These are phyloP conservation scores for Cyclaneusma minus DNA, from an alignment of 2,329 filamentous ascomycete genomes.

Conservation along the genomic window DNA sequence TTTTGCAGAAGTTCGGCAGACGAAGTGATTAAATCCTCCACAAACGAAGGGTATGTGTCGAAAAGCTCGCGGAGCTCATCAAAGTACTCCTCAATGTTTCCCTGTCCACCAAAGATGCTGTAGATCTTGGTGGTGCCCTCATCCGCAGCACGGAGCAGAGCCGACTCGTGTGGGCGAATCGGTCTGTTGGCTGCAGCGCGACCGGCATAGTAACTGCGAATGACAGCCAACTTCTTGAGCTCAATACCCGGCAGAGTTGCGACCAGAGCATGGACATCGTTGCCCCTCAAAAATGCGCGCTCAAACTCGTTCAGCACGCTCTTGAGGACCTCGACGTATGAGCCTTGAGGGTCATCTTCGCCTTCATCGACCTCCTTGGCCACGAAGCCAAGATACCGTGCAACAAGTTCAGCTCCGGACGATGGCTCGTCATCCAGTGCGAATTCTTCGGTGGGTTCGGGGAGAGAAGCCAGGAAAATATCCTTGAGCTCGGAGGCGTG, in stretches of 20 bases:
- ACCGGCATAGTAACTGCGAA: constrained; percentile 83
- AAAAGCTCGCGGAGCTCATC: constrained; percentile 90
- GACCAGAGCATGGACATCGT: constrained; percentile 87
- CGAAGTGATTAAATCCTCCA: constrained; percentile 67
- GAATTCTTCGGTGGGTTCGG: constrained; percentile 86
- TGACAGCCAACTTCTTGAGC: constrained; percentile 79
- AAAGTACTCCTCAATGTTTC: constrained; percentile 99
- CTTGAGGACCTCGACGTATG: constrained; percentile 85
- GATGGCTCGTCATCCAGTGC: constrained; percentile 99
- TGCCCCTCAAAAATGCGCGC: constrained; percentile 82
- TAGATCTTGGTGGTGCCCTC: constrained; percentile 77
- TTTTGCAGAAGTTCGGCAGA: constrained; percentile 79
- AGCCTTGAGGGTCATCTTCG: constrained; percentile 77
- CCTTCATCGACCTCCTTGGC: constrained; percentile 81
- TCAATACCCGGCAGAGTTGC: constrained; percentile 79
- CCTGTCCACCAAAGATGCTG: constrained; percentile 90
- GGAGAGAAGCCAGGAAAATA: constrained; percentile 70
- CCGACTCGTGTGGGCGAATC: constrained; percentile 87
- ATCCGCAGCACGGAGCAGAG: constrained; percentile 73
- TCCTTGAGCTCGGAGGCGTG: constrained; percentile 91
- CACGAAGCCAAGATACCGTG: constrained; percentile 82
- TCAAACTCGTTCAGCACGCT: constrained; percentile 92
- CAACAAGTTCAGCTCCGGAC: constrained; percentile 81
- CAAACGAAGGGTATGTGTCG: constrained; percentile 78
- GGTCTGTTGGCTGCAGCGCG: constrained; percentile 70